phyloP scores from a whole-genome alignment of 2,329 filamentous ascomycete species.

The Penicillium griseofulvum region DNA sequence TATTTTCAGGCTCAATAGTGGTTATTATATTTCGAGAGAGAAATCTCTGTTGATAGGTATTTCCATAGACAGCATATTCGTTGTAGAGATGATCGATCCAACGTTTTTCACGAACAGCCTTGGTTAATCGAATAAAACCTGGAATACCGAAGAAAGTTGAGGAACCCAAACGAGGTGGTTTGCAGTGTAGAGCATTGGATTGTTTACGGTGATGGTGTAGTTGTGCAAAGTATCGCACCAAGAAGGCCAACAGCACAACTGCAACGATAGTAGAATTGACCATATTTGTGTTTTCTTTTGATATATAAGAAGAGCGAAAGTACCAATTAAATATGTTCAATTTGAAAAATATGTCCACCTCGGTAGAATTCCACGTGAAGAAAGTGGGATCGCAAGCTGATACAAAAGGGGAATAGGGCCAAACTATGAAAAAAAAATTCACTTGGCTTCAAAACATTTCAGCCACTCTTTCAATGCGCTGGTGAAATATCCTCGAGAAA shows the following conservation, averaged over 20 bases:
- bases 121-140: constrained; percentile 22
- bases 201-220: constrained; percentile 23
- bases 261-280: constrained; percentile 16
- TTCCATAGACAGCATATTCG: constrained; percentile 25
- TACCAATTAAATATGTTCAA: constrained; percentile 3
- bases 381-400: neutral
- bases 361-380: constrained; percentile 5
- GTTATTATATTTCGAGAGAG: constrained; percentile 22
- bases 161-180: constrained; percentile 15
- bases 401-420: constrained; percentile 4
- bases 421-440: neutral
- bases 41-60: constrained; percentile 25
- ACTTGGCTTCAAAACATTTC: constrained; percentile 34
- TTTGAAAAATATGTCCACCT: neutral
- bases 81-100: constrained; percentile 30
- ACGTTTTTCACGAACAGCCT: constrained; percentile 28
- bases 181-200: constrained; percentile 27
- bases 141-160: constrained; percentile 26
- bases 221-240: constrained; percentile 23
- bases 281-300: constrained; percentile 1
- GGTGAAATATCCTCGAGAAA: constrained; percentile 39
- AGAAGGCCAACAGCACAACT: constrained; percentile 22
- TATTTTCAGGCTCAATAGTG: constrained; percentile 55
- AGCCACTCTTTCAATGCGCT: constrained; percentile 49
- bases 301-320: neutral